Percentiles rank a stretch among this genome's conserved stretches.
These are phyloP conservation scores for Silene noctiflora DNA, from an alignment of 179 eudicot species.

Conservation along the genomic window DNA sequence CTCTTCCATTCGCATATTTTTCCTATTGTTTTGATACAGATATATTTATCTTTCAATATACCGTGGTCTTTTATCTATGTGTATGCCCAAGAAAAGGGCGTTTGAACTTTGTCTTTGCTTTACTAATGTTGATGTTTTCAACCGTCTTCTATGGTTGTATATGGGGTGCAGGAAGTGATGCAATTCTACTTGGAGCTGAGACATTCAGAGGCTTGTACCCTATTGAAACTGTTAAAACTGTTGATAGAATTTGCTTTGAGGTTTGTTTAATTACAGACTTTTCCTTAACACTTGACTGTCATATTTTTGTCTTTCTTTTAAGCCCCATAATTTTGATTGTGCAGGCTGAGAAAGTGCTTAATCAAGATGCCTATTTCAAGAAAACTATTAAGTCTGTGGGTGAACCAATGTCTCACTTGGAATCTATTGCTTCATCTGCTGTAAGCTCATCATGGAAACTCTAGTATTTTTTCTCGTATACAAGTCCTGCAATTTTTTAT, in stretches of 20 bases:
- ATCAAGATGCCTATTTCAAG: slow-evolving; percentile 48
- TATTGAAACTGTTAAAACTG: slow-evolving; percentile 67
- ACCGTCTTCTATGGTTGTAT: background rate
- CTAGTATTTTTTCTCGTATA: background rate
- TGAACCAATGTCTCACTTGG: slow-evolving; percentile 50
- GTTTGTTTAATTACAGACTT: slow-evolving; percentile 14
- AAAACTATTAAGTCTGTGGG: slow-evolving; percentile 42
- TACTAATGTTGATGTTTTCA: background rate
- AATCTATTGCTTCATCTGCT: slow-evolving; percentile 50
- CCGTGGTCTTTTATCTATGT: background rate
- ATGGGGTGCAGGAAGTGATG: slow-evolving; percentile 61
- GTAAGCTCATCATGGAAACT: slow-evolving; percentile 28
- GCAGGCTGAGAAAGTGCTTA: slow-evolving; percentile 47
- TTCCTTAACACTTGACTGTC: background rate
- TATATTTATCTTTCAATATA: background rate
- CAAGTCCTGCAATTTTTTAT: background rate
- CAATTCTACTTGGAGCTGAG: slow-evolving; percentile 96
- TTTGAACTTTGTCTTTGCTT: background rate
- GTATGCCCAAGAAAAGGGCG: background rate
- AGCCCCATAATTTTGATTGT: background rate
- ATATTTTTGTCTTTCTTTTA: background rate
- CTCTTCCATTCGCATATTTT: background rate
- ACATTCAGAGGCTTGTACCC: slow-evolving; percentile 86
- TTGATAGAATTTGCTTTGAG: slow-evolving; percentile 57
- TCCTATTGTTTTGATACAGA: background rate